Base-by-base conservation (phyloP, 495 filamentous ascomycete species). In the Hapsidospora chrysogenum region DNA sequence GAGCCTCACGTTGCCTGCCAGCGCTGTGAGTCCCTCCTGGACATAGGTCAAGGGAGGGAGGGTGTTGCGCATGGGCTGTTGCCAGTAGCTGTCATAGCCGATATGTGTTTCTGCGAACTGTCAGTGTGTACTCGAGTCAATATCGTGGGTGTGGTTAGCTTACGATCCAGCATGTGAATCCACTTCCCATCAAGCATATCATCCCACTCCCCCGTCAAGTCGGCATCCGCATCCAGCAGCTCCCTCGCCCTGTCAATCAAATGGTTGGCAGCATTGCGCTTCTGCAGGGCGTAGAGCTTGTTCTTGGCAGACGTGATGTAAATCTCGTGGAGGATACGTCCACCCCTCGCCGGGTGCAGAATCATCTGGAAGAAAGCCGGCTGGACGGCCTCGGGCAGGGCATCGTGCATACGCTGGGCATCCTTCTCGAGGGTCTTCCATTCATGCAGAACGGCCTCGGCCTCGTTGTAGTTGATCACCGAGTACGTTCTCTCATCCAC, bases 21-120 rank as follows among this genome's bases (percentile, higher is more conserved):
- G 46, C 3, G 70, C 42, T 1, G 59, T 58, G 14, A 31, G 3
- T 17, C n/a, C n/a, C n/a, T n/a, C n/a, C 45, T 74, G 68, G 15
- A 74, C 66, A 44, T 68, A 74, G 6, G 63, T 41, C 46, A 80
- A 45, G n/a, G n/a, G n/a, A n/a, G n/a, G n/a, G n/a, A n/a, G n/a
- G n/a, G n/a, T n/a, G n/a, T 81, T 76, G 19, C 76, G 58, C 76
- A 79, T 81, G 3, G 76, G 68, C 46, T 80, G 76, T 46, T 81
- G 76, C 74, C 71, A n/a, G 11, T 9, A 9, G 6, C 8, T 20
- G 18, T 17, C 16, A n/a, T 3, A 2, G 11, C 5, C 29, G 29
- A 31, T 33, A 17, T 2, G 51, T 58, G 53, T 46, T 75, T n/a
- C n/a, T n/a, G n/a, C n/a, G n/a, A n/a, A n/a, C n/a, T n/a, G n/a